Evolutionary conservation across 2,329 filamentous ascomycete species (phyloP).

Genomic region (Scedosporium boydii): DNA sequence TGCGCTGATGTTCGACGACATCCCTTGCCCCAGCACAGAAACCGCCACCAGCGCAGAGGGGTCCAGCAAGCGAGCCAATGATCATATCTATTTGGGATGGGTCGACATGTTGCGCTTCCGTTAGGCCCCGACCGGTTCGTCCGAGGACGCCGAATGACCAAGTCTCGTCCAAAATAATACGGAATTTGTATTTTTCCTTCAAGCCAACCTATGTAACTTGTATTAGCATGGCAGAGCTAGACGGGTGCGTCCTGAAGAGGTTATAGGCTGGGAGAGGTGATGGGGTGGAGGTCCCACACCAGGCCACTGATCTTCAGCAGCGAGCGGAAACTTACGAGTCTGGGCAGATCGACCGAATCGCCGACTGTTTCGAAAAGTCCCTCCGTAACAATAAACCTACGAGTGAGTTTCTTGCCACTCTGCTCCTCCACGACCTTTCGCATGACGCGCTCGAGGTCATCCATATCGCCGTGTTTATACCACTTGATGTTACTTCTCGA

Average conservation of each 20-base stretch:
- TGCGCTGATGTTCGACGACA: conserved; percentile 92
- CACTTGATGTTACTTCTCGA: conserved; percentile 83
- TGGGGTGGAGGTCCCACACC: no score
- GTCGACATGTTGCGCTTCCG: conserved; percentile 95
- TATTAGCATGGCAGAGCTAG: neutral
- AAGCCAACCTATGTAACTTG: conserved; percentile 52
- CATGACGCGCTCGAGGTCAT: conserved; percentile 79
- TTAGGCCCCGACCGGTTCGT: conserved; percentile 81
- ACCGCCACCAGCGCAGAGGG: conserved; percentile 83
- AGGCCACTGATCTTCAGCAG: no score
- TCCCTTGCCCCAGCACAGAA: conserved; percentile 91
- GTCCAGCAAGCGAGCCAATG: conserved; percentile 81
- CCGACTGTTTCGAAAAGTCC: conserved; percentile 87
- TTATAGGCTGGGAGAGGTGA: neutral
- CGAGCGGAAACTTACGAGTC: conserved; percentile 49
- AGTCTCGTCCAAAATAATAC: conserved; percentile 92
- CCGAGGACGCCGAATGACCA: conserved; percentile 95
- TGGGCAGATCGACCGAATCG: conserved; percentile 75
- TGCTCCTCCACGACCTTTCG: conserved; percentile 82
- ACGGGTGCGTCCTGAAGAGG: neutral
- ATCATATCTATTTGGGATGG: conserved; percentile 94
- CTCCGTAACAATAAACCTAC: conserved; percentile 93
- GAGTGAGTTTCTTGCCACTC: conserved; percentile 73
- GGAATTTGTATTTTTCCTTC: conserved; percentile 95
- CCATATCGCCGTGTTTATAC: conserved; percentile 96